Evolutionary conservation across 2,329 filamentous ascomycete species (phyloP), one percentile per base, ranked within the genome.

Genomic region (Rhynchosporium secalis): DNA sequence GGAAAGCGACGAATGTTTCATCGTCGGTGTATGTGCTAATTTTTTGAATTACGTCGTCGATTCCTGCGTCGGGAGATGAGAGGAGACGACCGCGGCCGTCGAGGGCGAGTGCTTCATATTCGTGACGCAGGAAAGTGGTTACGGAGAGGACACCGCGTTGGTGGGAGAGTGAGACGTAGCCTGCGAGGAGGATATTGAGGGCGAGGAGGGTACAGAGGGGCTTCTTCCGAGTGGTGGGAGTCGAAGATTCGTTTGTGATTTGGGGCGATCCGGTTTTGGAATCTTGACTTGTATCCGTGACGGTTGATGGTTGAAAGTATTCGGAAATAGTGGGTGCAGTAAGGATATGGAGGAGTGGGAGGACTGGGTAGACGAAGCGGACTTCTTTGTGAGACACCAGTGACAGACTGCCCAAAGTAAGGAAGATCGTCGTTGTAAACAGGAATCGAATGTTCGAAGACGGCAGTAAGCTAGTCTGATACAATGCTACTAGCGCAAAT

Each of bases 351-450:
- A 99, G 82, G n/a, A 88, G 83, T 1, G 95, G 94, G 1, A 98
- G 83, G 20, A 99, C 83, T 1, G 95, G 94, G 72, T 96, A 96
- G 68, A 98, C 90, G 79, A 99, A 99, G 71, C 95, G 91, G 70
- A 96, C 91, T 80, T 99, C 95, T 75, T 99, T 99, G 78, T 99
- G 95, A 1, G 92, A 87, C 68, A 98, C 90, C 52, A 90, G 73
- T 1, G 91, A 96, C 40, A 98, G 82, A 2, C 80, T 75, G 1
- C 78, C 73, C 9, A 90, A 77, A 62, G 88, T 89, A 36, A 85
- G 75, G 60, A 87, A 68, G 47, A 88, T 80, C 7, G 85, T 79
- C 66, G 77, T 41, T 82, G 81, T 60, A 12, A 74, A 51, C 10
- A 69, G 61, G 48, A 80, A 81, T 57, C 80, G 77, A 12, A 83